phyloP scores from a whole-genome alignment of 495 filamentous ascomycete genomes.

The Annulohypoxylon moriforme region DNA sequence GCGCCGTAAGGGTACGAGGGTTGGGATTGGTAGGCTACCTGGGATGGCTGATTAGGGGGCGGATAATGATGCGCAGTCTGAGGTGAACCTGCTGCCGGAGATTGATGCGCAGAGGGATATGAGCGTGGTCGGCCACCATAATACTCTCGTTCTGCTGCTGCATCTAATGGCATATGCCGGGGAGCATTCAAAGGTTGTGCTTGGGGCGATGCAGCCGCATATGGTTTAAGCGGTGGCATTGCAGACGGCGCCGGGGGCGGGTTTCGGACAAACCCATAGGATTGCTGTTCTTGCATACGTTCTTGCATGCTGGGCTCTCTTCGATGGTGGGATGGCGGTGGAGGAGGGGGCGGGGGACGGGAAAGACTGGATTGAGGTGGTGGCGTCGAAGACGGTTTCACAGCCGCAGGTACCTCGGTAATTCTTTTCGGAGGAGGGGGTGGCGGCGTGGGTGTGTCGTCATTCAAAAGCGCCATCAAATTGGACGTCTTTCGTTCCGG shows the following conservation, averaged over 20 bases:
- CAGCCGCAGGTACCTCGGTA: conserved; percentile 49
- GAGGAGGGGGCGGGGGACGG: conserved; percentile 52
- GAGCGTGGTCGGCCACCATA: conserved; percentile 51
- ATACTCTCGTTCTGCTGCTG: conserved; percentile 54
- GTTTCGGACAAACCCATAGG: conserved; percentile 54
- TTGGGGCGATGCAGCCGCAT: conserved; percentile 57
- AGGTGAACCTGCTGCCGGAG: conserved; percentile 52
- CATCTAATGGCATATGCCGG: conserved; percentile 51
- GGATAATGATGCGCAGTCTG: conserved; percentile 55
- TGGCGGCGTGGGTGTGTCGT: conserved; percentile 50
- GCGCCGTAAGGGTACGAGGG: conserved; percentile 48
- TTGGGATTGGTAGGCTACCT: conserved; percentile 48
- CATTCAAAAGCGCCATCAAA: conserved; percentile 63
- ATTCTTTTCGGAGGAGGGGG: conserved; percentile 54
- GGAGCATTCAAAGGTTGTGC: conserved; percentile 52
- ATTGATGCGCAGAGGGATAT: conserved; percentile 50
- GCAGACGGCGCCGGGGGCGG: conserved; percentile 50
- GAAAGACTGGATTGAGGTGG: conserved; percentile 55
- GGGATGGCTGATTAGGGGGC: conserved; percentile 47
- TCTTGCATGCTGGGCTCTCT: conserved; percentile 50
- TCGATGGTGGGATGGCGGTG: conserved; percentile 49
- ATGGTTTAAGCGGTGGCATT: conserved; percentile 63
- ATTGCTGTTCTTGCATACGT: conserved; percentile 42
- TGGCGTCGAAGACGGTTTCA: conserved; percentile 57
- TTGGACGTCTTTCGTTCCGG: conserved; percentile 59